Evolutionary conservation across 805 yeast species (phyloP).

Genomic region (Sungouiella blattae): DNA sequence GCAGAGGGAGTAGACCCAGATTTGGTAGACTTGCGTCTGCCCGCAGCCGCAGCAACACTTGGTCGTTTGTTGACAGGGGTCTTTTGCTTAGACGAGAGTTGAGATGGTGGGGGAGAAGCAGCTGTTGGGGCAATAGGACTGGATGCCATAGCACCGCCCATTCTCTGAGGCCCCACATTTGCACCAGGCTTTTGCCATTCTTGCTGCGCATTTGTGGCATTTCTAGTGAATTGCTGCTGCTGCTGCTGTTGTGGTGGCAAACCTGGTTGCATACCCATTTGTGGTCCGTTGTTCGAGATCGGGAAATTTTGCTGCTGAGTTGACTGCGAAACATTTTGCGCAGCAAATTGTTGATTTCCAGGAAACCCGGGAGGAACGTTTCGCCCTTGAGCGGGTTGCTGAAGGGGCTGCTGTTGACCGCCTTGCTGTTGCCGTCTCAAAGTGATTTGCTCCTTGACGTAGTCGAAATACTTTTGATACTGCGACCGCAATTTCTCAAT

Average conservation of each 20-base stretch:
- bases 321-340: neutral
- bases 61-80: slow-evolving; percentile 20
- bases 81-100: slow-evolving; percentile 7
- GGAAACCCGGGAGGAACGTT: slow-evolving; percentile 1
- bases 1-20: slow-evolving; percentile 31
- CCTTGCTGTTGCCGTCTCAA: slow-evolving; percentile 34
- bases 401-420: slow-evolving; percentile 11
- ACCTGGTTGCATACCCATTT: slow-evolving; percentile 1
- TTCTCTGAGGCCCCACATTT: neutral
- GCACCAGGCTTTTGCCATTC: slow-evolving; percentile 2
- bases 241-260: slow-evolving; percentile 9
- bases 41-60: slow-evolving; percentile 15
- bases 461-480: slow-evolving; percentile 69
- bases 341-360: slow-evolving; percentile 5
- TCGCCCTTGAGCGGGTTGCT: neutral
- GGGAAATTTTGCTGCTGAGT: slow-evolving; percentile 4
- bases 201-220: slow-evolving; percentile 3
- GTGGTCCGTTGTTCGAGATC: slow-evolving; percentile 4
- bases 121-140: slow-evolving; percentile 12
- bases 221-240: slow-evolving; percentile 9
- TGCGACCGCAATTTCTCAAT: slow-evolving; percentile 68
- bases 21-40: slow-evolving; percentile 13
- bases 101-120: slow-evolving; percentile 6
- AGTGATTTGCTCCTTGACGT: slow-evolving; percentile 61
- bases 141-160: slow-evolving; percentile 5